Evolutionary conservation across 2,329 filamentous ascomycete species (phyloP).

Genomic region (Aspergillus tubingensis): DNA sequence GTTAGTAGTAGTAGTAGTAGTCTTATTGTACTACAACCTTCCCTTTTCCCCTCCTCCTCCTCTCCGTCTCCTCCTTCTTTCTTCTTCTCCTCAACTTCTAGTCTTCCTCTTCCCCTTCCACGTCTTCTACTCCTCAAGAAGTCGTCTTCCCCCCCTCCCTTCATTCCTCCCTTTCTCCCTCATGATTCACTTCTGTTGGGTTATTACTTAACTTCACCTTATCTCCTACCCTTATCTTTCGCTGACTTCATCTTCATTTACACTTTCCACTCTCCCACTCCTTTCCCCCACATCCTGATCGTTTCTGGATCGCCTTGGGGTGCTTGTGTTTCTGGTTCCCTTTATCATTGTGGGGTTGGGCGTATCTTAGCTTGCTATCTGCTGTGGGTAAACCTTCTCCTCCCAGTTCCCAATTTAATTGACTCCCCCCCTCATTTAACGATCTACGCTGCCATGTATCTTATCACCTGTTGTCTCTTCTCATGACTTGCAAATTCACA

Average conservation of each 20-base stretch:
- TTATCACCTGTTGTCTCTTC: neutral
- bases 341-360: conserved; percentile 10
- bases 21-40: conserved; percentile 11
- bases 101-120: neutral
- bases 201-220: conserved; percentile 1
- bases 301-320: conserved; percentile 6
- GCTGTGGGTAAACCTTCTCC: conserved; percentile 6
- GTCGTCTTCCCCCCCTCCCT: too few species aligned
- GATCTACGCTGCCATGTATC: neutral
- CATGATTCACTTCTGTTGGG: neutral
- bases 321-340: conserved; percentile 1
- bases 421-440: neutral
- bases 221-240: conserved; percentile 6
- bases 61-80: conserved; percentile 4
- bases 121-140: too few species aligned
- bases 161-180: neutral
- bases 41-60: conserved; percentile 1
- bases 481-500: neutral
- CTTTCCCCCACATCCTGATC: neutral
- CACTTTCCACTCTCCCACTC: neutral
- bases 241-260: neutral
- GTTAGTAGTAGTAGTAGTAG: too few species aligned
- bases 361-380: conserved; percentile 8
- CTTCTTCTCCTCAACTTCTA: conserved; percentile 10
- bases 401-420: conserved; percentile 7